Percentiles rank a stretch among this genome's conserved stretches.
These are phyloP conservation scores for Kuraishia piskuri DNA, from an alignment of 805 yeast species.

Conservation along the genomic window DNA sequence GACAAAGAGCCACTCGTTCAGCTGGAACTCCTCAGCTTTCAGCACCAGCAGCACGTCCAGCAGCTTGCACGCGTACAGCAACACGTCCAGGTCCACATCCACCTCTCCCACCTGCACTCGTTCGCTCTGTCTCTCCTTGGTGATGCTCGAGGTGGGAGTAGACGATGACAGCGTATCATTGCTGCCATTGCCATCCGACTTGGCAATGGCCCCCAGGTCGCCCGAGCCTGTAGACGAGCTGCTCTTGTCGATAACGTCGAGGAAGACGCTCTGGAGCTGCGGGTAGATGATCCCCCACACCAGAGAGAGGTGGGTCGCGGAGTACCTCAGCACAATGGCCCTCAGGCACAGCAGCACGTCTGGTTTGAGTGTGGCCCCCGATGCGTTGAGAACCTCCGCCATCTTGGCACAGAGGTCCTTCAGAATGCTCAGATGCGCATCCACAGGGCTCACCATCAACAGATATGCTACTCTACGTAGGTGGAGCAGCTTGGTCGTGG, in stretches of 20 bases:
- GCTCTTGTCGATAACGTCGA: constrained; percentile 19
- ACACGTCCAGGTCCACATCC: constrained; percentile 28
- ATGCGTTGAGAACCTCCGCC: constrained; percentile 21
- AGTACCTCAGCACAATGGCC: constrained; percentile 52
- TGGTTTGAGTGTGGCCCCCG: constrained; percentile 22
- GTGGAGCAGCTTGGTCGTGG: constrained; percentile 24
- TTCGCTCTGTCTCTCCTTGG: background rate
- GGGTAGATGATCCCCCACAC: constrained; percentile 65
- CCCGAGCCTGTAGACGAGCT: constrained; percentile 7
- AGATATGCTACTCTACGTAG: constrained; percentile 59
- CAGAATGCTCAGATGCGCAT: constrained; percentile 41
- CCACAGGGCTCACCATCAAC: constrained; percentile 51
- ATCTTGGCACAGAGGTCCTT: constrained; percentile 33
- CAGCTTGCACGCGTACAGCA: constrained; percentile 63
- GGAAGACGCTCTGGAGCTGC: constrained; percentile 46
- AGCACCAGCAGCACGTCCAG: constrained; percentile 66
- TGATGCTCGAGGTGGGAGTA: background rate
- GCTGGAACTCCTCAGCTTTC: constrained; percentile 68
- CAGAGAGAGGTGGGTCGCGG: constrained; percentile 54
- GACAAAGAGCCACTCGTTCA: constrained; percentile 80
- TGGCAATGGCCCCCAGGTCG: constrained; percentile 2
- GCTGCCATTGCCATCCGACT: background rate
- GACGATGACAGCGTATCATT: background rate
- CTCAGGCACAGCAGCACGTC: constrained; percentile 55
- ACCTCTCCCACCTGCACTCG: constrained; percentile 11